Evolutionary conservation across 2,329 filamentous ascomycete species (phyloP).

Genomic region (Hymenoscyphus infarciens): DNA sequence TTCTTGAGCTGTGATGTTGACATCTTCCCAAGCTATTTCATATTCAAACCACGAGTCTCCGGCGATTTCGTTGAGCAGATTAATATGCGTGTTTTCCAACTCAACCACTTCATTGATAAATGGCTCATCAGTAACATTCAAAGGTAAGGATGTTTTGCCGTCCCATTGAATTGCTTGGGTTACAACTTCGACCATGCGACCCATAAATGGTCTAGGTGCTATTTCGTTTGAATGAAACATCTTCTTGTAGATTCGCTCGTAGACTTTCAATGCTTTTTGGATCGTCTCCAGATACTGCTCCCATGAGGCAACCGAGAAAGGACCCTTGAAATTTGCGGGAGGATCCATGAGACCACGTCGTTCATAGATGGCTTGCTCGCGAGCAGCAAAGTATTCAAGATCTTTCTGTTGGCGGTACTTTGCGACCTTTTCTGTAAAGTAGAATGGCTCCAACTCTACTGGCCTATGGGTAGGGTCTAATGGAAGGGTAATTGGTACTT

Average conservation of each 20-base stretch:
- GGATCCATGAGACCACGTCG: conserved; percentile 12
- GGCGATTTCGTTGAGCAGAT: not conserved
- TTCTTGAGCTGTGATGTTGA: not conserved
- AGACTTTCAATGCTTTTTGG: conserved; percentile 9
- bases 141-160: too few species aligned
- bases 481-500: conserved; percentile 26
- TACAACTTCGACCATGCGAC: not conserved
- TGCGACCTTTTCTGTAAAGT: conserved; percentile 28
- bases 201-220: conserved; percentile 20
- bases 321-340: conserved; percentile 28
- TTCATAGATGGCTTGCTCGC: conserved; percentile 4
- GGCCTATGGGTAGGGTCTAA: conserved; percentile 28
- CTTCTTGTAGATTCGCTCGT: not conserved
- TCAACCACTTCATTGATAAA: not conserved
- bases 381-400: conserved; percentile 19
- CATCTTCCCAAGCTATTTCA: not conserved
- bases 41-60: not conserved
- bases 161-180: not conserved
- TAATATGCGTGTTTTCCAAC: not conserved
- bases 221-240: conserved; percentile 6
- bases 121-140: too few species aligned
- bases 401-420: conserved; percentile 24
- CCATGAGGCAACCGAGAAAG: conserved; percentile 16
- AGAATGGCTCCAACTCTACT: conserved; percentile 26
- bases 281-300: conserved; percentile 16